phyloP scores from a whole-genome alignment of 495 filamentous ascomycete species.

The Penicillium salamii region DNA sequence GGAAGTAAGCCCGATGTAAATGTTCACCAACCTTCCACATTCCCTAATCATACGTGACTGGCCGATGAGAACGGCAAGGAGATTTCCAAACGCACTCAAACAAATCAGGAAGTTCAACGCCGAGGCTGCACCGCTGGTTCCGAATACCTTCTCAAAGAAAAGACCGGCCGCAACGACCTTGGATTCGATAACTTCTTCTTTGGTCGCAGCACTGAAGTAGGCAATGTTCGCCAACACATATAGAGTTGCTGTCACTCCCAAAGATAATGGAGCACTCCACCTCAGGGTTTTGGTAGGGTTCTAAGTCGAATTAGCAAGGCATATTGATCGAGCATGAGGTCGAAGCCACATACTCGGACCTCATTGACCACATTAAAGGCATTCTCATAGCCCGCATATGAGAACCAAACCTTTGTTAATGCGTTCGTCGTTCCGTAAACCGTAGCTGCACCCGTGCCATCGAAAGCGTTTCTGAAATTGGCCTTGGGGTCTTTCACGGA shows the following conservation, averaged over 20 bases:
- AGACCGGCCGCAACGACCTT: constrained; percentile 54
- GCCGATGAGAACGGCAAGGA: constrained; percentile 57
- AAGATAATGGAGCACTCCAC: constrained; percentile 48
- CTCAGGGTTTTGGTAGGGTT: constrained; percentile 57
- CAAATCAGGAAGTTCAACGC: constrained; percentile 61
- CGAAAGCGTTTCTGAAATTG: constrained; percentile 59
- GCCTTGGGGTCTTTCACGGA: constrained; percentile 50
- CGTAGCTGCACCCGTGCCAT: constrained; percentile 43
- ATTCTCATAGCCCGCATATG: constrained; percentile 60
- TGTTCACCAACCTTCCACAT: constrained; percentile 42
- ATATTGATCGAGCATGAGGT: background rate
- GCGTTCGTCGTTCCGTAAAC: constrained; percentile 59
- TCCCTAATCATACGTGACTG: constrained; percentile 59
- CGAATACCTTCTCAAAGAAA: constrained; percentile 62
- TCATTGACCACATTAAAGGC: constrained; percentile 67
- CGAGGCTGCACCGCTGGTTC: constrained; percentile 43
- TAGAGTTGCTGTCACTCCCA: constrained; percentile 49
- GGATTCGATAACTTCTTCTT: constrained; percentile 49
- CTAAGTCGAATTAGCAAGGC: constrained; percentile 15
- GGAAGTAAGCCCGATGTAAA: background rate
- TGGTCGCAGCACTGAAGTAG: constrained; percentile 58
- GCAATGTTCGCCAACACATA: constrained; percentile 63
- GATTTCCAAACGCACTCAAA: constrained; percentile 62
- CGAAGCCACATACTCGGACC: constrained; percentile 41
- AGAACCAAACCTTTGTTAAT: constrained; percentile 60